phyloP scores from a whole-genome alignment of 495 filamentous ascomycete genomes.

The Filosporella fistucella region DNA sequence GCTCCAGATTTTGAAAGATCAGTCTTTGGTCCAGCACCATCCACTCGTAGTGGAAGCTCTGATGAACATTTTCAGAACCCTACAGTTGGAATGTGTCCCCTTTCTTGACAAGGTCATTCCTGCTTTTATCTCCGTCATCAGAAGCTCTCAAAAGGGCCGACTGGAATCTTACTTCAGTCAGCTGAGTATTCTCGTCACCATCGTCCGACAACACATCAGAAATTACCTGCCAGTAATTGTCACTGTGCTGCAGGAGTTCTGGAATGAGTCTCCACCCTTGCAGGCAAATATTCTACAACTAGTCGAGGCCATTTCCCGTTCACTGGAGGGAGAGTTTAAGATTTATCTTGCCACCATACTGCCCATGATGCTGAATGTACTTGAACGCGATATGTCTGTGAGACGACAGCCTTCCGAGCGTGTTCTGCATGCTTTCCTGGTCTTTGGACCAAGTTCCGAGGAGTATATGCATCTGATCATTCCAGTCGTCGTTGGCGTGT shows the following conservation, averaged over 20 bases:
- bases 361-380: slow-evolving; percentile 84
- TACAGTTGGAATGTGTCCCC: slow-evolving; percentile 90
- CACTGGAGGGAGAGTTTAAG: slow-evolving; percentile 95
- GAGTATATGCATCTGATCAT: slow-evolving; percentile 99
- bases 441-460: slow-evolving; percentile 94
- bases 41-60: slow-evolving; percentile 96
- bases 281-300: slow-evolving; percentile 87
- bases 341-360: slow-evolving; percentile 84
- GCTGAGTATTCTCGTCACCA: slow-evolving; percentile 83
- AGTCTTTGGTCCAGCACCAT: slow-evolving; percentile 82
- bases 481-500: slow-evolving; percentile 87
- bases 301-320: slow-evolving; percentile 88
- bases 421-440: slow-evolving; percentile 88
- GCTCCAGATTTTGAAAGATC: slow-evolving; percentile 84
- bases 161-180: slow-evolving; percentile 97
- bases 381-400: slow-evolving; percentile 77
- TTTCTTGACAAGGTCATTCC: slow-evolving; percentile 92
- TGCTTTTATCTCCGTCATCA: slow-evolving; percentile 84
- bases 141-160: slow-evolving; percentile 62
- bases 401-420: slow-evolving; percentile 77
- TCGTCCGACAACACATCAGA: slow-evolving; percentile 93
- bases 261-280: slow-evolving; percentile 68
- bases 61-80: slow-evolving; percentile 95
- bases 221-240: slow-evolving; percentile 83
- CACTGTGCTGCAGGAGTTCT: slow-evolving; percentile 77